A percentile compares a stretch with the other conserved stretches of the same genome.
Conservation (phyloP, 805 yeast genomes). For the Candida vartiovaarae region DNA sequence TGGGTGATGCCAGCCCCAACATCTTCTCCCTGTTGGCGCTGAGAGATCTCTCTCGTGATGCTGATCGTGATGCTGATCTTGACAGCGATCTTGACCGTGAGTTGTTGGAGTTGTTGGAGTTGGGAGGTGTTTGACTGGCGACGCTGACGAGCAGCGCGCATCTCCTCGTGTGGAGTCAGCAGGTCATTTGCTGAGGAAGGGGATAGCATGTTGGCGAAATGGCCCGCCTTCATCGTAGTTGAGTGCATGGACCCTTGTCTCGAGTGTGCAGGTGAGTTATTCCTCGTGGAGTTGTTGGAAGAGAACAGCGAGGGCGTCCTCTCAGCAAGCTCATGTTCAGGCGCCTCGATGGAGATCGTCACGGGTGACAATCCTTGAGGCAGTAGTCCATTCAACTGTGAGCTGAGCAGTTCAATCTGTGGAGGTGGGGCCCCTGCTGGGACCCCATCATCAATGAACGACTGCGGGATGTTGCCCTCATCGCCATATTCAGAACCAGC, state of each 20-base stretch:
- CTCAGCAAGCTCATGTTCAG: slow-evolving; percentile 33
- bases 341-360: slow-evolving; percentile 27
- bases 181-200: slow-evolving; percentile 3
- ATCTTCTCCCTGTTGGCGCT: slow-evolving; percentile 42
- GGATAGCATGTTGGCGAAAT: slow-evolving; percentile 6
- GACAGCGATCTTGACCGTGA: slow-evolving; percentile 26
- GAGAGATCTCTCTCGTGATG: slow-evolving; percentile 21
- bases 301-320: slow-evolving; percentile 52
- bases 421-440: background rate
- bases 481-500: slow-evolving; percentile 16
- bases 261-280: slow-evolving; percentile 30
- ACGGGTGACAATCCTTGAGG: slow-evolving; percentile 11
- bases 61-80: slow-evolving; percentile 24
- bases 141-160: slow-evolving; percentile 30
- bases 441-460: background rate
- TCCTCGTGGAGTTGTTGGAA: slow-evolving; percentile 30
- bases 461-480: slow-evolving; percentile 4
- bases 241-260: slow-evolving; percentile 25
- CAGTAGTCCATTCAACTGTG: slow-evolving; percentile 6
- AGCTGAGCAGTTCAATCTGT: slow-evolving; percentile 8
- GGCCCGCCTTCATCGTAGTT: slow-evolving; percentile 20
- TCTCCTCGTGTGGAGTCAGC: slow-evolving; percentile 15
- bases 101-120: slow-evolving; percentile 30
- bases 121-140: slow-evolving; percentile 28
- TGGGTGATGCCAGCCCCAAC: slow-evolving; percentile 58